Conservation (phyloP, 805 yeast species). For the Millerozyma miso region DNA sequence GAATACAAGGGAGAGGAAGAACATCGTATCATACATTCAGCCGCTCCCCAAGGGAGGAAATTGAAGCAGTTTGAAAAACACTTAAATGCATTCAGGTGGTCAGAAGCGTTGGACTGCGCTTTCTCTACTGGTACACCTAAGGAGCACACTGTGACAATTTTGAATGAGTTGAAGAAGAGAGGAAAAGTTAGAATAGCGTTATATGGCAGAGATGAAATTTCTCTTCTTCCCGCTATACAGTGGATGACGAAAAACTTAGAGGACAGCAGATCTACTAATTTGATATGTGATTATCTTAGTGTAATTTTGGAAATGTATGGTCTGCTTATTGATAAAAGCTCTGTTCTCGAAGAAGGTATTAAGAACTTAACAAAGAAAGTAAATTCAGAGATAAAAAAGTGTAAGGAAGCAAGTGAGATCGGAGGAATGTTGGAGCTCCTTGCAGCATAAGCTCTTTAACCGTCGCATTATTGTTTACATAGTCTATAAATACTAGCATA, state of each 20-base stretch:
- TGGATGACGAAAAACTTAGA: slow-evolving; percentile 79
- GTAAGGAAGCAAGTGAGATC: slow-evolving; percentile 82
- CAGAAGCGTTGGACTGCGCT: slow-evolving; percentile 87
- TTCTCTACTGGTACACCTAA: slow-evolving; percentile 72
- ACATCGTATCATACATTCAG: slow-evolving; percentile 61
- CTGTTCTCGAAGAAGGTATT: slow-evolving; percentile 72
- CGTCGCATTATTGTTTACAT: slow-evolving; percentile 4
- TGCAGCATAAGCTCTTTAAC: slow-evolving; percentile 38
- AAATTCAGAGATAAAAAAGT: slow-evolving; percentile 65
- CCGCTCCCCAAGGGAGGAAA: slow-evolving; percentile 50
- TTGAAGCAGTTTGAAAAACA: slow-evolving; percentile 79
- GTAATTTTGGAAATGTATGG: slow-evolving; percentile 74
- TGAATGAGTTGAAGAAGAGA: slow-evolving; percentile 80
- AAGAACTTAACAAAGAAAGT: slow-evolving; percentile 58
- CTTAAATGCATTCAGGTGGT: slow-evolving; percentile 85
- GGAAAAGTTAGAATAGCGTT: slow-evolving; percentile 86
- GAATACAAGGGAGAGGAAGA: slow-evolving; percentile 91
- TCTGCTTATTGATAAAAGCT: slow-evolving; percentile 64
- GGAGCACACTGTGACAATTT: slow-evolving; percentile 76
- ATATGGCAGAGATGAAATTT: slow-evolving; percentile 77
- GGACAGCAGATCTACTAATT: slow-evolving; percentile 66
- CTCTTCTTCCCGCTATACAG: slow-evolving; percentile 77
- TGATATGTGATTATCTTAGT: slow-evolving; percentile 65
- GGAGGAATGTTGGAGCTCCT: slow-evolving; percentile 92
- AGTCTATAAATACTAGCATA: slow-evolving; percentile 1